These are phyloP conservation scores for Candida montana DNA, from an alignment of 805 yeast genomes.

Conservation along the genomic window DNA sequence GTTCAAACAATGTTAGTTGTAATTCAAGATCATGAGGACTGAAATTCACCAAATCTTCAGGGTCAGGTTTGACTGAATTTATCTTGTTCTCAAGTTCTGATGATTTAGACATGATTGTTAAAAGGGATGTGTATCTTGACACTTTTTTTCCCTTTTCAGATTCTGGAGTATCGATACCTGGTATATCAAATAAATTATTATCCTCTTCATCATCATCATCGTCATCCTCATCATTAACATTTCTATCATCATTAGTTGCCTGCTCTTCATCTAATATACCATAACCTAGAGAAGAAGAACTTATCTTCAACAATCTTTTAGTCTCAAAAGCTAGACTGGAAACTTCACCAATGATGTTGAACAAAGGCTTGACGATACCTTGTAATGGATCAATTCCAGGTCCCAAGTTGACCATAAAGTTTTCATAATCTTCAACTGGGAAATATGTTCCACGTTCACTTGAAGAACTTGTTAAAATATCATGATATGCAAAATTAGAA, in stretches of 20 bases:
- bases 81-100: constrained; percentile 44
- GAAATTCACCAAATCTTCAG: constrained; percentile 36
- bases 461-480: constrained; percentile 58
- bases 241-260: constrained; percentile 11
- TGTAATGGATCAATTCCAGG: constrained; percentile 61
- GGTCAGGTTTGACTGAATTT: constrained; percentile 47
- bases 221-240: constrained; percentile 10
- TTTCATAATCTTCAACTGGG: constrained; percentile 53
- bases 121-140: constrained; percentile 30
- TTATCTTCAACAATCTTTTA: constrained; percentile 31
- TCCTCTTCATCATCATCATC: constrained; percentile 10
- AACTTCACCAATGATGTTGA: constrained; percentile 61
- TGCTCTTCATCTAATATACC: constrained; percentile 23
- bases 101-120: constrained; percentile 29
- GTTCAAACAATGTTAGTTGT: constrained; percentile 67
- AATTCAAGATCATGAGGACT: constrained; percentile 48
- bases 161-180: constrained; percentile 23
- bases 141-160: constrained; percentile 18
- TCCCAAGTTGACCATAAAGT: constrained; percentile 25
- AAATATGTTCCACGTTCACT: constrained; percentile 62
- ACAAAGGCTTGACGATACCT: constrained; percentile 68
- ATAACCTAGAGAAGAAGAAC: constrained; percentile 24
- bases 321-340: constrained; percentile 53
- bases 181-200: constrained; percentile 15
- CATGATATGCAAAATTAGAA: constrained; percentile 78